Evolutionary conservation across 345 rosid genomes (phyloP).

Genomic region (Capsella bursapastoris): DNA sequence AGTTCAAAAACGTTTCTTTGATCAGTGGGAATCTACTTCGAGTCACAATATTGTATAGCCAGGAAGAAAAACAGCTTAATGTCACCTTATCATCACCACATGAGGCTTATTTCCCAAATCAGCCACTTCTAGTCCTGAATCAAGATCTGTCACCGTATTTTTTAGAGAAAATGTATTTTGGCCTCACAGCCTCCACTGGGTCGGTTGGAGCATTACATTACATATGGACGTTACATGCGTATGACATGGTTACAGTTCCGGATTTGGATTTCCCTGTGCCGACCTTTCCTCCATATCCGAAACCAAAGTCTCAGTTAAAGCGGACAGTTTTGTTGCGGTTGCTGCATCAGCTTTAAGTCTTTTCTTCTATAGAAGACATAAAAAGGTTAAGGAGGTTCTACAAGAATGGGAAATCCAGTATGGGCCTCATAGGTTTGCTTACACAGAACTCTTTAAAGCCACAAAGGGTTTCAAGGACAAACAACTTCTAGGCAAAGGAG

Average conservation of each 20-base stretch:
- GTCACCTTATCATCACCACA: constrained; percentile 58
- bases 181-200: constrained; percentile 80
- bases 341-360: constrained; percentile 29
- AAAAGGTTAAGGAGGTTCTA: constrained; percentile 43
- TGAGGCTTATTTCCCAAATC: constrained; percentile 46
- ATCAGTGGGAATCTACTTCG: constrained; percentile 54
- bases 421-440: constrained; percentile 39
- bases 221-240: constrained; percentile 61
- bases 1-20: constrained; percentile 44
- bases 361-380: constrained; percentile 11
- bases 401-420: constrained; percentile 32
- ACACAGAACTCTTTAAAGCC: constrained; percentile 36
- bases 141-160: constrained; percentile 64
- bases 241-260: constrained; percentile 47
- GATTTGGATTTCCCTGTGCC: constrained; percentile 50
- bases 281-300: constrained; percentile 65
- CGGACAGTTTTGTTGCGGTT: constrained; percentile 17
- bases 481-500: constrained; percentile 34
- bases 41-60: constrained; percentile 73
- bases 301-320: constrained; percentile 31
- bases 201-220: constrained; percentile 66
- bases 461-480: constrained; percentile 29
- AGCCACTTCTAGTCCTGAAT: constrained; percentile 52
- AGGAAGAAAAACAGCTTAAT: constrained; percentile 50
- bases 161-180: constrained; percentile 61